Conservation (phyloP, 1,139 yeast species). For the Hyphopichia pseudoburtonii region DNA sequence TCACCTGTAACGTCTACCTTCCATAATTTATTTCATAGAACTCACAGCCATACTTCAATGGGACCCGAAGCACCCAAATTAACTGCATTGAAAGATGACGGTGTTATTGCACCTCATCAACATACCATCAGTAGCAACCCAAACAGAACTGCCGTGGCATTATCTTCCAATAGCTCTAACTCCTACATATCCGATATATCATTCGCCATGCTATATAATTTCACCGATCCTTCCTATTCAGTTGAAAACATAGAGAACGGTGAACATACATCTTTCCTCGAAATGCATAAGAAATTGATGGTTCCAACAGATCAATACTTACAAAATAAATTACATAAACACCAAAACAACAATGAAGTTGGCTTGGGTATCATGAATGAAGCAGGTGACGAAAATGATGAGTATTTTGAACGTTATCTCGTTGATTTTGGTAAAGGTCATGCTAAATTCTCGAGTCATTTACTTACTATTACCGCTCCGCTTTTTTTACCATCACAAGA, state of each 20-base stretch:
- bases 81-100: conserved; percentile 12
- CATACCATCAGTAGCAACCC: conserved; percentile 13
- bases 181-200: conserved; percentile 36
- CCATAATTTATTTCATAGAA: conserved; percentile 37
- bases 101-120: conserved; percentile 11
- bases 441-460: conserved; percentile 23
- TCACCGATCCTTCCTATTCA: conserved; percentile 38
- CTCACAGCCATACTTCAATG: conserved; percentile 19
- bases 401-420: conserved; percentile 10
- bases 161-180: conserved; percentile 45
- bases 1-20: conserved; percentile 37
- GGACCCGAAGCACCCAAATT: neutral
- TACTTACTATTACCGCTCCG: conserved; percentile 21
- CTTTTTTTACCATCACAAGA: conserved; percentile 25
- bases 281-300: conserved; percentile 37
- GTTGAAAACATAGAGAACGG: conserved; percentile 20
- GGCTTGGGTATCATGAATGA: conserved; percentile 24
- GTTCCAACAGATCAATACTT: conserved; percentile 43
- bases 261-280: conserved; percentile 29
- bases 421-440: conserved; percentile 19
- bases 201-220: conserved; percentile 37
- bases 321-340: conserved; percentile 22
- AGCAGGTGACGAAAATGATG: conserved; percentile 8
- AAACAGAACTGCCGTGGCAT: conserved; percentile 26
- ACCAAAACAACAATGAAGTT: conserved; percentile 14